Conservation (phyloP, 768 basidiomycete species). For the Flagelloscypha sp. region DNA sequence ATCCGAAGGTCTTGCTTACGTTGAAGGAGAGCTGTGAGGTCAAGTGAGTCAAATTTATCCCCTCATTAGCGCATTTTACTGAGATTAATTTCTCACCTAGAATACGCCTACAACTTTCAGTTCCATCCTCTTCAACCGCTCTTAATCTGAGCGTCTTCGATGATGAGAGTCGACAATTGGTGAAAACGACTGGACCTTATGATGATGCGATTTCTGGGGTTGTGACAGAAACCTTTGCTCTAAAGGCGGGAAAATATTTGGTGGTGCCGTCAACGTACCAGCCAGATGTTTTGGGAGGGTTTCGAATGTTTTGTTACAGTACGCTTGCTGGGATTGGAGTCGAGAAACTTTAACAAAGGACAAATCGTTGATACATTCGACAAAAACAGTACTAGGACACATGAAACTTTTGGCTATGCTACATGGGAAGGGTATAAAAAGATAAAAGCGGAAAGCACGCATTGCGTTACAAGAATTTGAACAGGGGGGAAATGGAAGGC, state of each 20-base stretch:
- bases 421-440: no score
- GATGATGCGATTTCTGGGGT: constrained; percentile 70
- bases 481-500: no score
- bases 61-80: not conserved
- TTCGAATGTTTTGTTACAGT: constrained; percentile 55
- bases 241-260: constrained; percentile 61
- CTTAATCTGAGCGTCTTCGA: constrained; percentile 56
- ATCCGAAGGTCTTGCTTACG: constrained; percentile 61
- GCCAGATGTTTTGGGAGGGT: constrained; percentile 47
- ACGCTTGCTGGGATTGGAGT: constrained; percentile 21
- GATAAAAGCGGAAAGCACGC: no score
- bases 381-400: no score
- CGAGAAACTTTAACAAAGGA: no score
- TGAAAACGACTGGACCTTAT: constrained; percentile 75
- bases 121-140: constrained; percentile 32
- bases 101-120: constrained; percentile 58
- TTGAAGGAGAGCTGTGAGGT: constrained; percentile 45
- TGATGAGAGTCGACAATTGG: constrained; percentile 23
- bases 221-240: constrained; percentile 39
- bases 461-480: no score
- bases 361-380: no score
- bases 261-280: constrained; percentile 68
- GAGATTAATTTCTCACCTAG: constrained; percentile 27
- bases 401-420: no score
- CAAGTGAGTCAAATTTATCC: constrained; percentile 33